These are phyloP conservation scores for Xylaria polymorpha DNA, from an alignment of 2,329 filamentous ascomycete genomes.

Conservation along the genomic window DNA sequence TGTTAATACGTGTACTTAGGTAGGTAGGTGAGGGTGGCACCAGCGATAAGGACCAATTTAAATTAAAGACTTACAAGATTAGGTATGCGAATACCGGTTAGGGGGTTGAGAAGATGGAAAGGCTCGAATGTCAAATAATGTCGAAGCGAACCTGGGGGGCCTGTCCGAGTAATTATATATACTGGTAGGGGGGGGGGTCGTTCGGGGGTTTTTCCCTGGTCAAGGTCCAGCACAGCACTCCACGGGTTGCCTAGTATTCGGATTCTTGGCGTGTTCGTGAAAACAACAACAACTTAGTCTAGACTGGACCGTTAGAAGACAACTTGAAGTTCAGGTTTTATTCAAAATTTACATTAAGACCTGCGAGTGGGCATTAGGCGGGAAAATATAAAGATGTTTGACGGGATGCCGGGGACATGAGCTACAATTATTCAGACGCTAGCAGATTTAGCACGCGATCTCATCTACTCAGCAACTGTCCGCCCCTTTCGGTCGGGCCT, in stretches of 20 bases:
- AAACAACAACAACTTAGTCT: background rate
- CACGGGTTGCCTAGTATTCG: background rate
- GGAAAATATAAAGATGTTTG: background rate
- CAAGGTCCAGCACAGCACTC: background rate
- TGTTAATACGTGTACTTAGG: background rate
- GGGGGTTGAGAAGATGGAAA: conserved; percentile 11
- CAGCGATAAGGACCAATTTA: background rate
- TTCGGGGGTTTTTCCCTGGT: background rate
- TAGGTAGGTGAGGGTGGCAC: background rate
- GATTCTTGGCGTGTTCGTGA: background rate
- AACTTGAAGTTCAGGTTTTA: too few species aligned
- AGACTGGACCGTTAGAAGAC: too few species aligned
- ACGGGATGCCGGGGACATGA: background rate
- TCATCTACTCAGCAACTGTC: conserved; percentile 5
- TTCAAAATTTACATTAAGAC: background rate
- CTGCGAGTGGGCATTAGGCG: background rate
- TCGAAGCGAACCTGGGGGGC: conserved; percentile 13
- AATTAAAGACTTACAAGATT: conserved; percentile 25
- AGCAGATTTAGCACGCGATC: conserved; percentile 6
- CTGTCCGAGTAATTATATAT: conserved; percentile 33
- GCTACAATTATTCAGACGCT: conserved; percentile 11
- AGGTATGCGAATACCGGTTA: conserved; percentile 7
- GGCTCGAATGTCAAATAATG: background rate
- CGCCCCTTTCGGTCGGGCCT: conserved; percentile 13
- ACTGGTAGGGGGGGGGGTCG: background rate